Evolutionary conservation across 495 filamentous ascomycete species (phyloP), one percentile per base, ranked within the genome.

Genomic region (Haplographium delicatum): DNA sequence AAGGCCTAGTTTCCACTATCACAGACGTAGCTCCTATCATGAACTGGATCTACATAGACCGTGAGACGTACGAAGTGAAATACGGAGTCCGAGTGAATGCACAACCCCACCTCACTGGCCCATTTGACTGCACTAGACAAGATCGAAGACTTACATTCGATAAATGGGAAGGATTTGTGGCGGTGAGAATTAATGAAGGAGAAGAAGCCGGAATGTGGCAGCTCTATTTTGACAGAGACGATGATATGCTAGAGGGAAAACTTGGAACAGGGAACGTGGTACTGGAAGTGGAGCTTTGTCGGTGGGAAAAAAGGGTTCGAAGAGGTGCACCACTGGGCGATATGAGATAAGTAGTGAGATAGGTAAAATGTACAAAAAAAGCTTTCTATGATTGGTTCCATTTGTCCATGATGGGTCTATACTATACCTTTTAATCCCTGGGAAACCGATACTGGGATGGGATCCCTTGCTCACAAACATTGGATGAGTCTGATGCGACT

Each of bases 11-110:
- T 46, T 74, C 75, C 38, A 72, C 71, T 39, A 77, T 81, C 56
- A 68, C 67, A 3, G 75, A 78, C 44, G 72, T 75, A 43, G 77
- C 78, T 8, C 79, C 79, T 5, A 70, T 76, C 68, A 69, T 83
- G 34, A 79, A 82, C 64, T 83, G 79, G 79, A 76, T 83, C 13
- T 83, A 75, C 44, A 70, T 77, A 47, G 76, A 81, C 63, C 66
- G 71, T 37, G 71, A 75, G 49, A 79, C 67, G 22, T 64, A 70
- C 47, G 55, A 76, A 54, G 62, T 81, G 34, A 70, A 70, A 42
- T 75, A 80, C 52, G 79, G 77, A 0, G 68, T 69, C 3, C 69
- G 74, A 22, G 65, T 33, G 19, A 67, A 53, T 41, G 69, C 69
- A 0, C 62, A 71, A 20, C 64, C 62, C 15, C 72, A 81, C 51